Evolutionary conservation across 2,329 filamentous ascomycete genomes (phyloP), one percentile per base, ranked within the genome.

Genomic region (Juglanconis oblonga): DNA sequence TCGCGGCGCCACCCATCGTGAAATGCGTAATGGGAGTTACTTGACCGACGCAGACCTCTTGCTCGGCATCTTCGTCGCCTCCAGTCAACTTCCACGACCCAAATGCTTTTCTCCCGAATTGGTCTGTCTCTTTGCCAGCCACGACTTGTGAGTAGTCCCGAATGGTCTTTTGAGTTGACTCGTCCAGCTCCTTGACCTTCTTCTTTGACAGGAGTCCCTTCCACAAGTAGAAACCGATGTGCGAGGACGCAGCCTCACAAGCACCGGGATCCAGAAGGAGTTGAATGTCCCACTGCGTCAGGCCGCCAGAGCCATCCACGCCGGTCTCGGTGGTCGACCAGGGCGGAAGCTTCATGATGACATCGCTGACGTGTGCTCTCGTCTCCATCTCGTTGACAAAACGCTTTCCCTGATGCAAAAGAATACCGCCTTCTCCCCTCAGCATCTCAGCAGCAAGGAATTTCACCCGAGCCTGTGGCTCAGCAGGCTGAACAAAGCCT

Each of bases 11-110:
- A 4, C 86, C 86, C 86, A 88, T 88, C 1, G 86, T 88, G 65
- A 88, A 88, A 66, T 88, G 86, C 2, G 84, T 77, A 0, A 88
- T 83, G 0, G 86, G 86, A 4, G 86, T 88, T 1, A 88, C 83
- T 1, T 70, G 77, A 0, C 85, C 86, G 0, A 87, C 70, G 61
- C 83, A 86, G 0, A 88, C 74, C 33, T 83, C 76, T 4, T 81
- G 76, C 0, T 86, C 81, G 0, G 76, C 70, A 40, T 75, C 77
- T 4, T 75, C 73, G 13, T 82, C 77, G 0, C 70, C 73, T 0
- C 75, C 63, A 8, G 68, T 71, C 14, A 87, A 67, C 1, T 64
- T 73, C 86, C 86, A 88, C 31, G 79, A 74, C 0, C 84, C 86
- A 61, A 86, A 86, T 0, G 74, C 67, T 2, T 67, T 75, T 2